These are phyloP conservation scores for Silene latifolia DNA, from an alignment of 148 eudicot genomes.

Conservation along the genomic window DNA sequence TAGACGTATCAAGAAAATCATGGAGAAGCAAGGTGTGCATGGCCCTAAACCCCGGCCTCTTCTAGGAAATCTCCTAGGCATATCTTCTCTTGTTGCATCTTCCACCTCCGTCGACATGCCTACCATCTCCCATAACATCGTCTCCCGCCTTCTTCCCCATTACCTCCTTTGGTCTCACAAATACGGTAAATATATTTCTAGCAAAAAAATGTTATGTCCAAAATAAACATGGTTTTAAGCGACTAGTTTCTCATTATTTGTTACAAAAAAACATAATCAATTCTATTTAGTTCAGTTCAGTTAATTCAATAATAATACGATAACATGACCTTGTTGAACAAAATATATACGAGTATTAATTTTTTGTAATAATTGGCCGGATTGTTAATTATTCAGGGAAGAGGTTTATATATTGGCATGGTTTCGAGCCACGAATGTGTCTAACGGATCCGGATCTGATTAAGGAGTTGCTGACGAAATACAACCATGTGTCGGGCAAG, in stretches of 20 bases:
- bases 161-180: conserved; percentile 57
- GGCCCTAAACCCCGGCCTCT: conserved; percentile 73
- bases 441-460: conserved; percentile 68
- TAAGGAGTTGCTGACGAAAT: conserved; percentile 60
- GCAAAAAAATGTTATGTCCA: background rate
- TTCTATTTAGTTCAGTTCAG: background rate
- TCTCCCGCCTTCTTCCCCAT: conserved; percentile 77
- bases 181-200: too few species aligned
- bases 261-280: too few species aligned
- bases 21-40: conserved; percentile 73
- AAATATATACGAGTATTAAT: too few species aligned
- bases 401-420: conserved; percentile 81
- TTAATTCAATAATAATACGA: too few species aligned
- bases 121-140: conserved; percentile 53
- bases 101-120: conserved; percentile 61
- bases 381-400: conserved; percentile 45
- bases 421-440: conserved; percentile 87
- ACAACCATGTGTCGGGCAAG: conserved; percentile 61
- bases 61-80: conserved; percentile 57
- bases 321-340: too few species aligned
- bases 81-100: conserved; percentile 52
- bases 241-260: too few species aligned
- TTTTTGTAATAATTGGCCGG: background rate
- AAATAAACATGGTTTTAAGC: too few species aligned
- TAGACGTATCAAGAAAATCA: conserved; percentile 56